A percentile compares a stretch with the other conserved stretches of the same genome.
phyloP scores from a whole-genome alignment of 805 yeast species.

The Suhomyces xylopsoci region DNA sequence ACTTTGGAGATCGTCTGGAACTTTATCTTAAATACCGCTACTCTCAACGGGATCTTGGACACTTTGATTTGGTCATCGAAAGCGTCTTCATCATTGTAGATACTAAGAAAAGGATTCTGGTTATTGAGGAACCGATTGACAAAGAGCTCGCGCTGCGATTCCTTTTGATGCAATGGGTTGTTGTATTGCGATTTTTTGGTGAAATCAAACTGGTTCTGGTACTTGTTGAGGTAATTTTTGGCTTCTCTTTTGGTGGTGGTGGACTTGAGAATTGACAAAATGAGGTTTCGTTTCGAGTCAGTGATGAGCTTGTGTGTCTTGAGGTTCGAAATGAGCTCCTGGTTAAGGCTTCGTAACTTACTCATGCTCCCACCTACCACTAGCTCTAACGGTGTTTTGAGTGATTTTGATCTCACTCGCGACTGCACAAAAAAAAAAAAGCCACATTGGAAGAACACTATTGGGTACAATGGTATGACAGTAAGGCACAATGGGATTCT shows the following conservation, averaged over 20 bases:
- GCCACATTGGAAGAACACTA: background rate
- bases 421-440: background rate
- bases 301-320: conserved; percentile 32
- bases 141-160: conserved; percentile 30
- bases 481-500: no score
- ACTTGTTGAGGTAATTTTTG: conserved; percentile 70
- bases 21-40: conserved; percentile 56
- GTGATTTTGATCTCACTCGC: background rate
- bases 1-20: conserved; percentile 29
- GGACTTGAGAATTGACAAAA: conserved; percentile 80
- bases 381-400: background rate
- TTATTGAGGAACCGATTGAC: conserved; percentile 30
- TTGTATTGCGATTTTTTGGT: conserved; percentile 9
- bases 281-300: conserved; percentile 59
- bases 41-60: conserved; percentile 43
- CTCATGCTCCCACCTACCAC: conserved; percentile 19
- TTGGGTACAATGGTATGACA: background rate
- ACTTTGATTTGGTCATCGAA: conserved; percentile 25
- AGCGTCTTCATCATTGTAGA: conserved; percentile 27
- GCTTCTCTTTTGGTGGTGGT: conserved; percentile 96
- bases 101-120: conserved; percentile 32
- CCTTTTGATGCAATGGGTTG: conserved; percentile 13
- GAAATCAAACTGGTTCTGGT: conserved; percentile 46
- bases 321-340: conserved; percentile 37
- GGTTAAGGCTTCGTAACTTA: conserved; percentile 23